phyloP scores from a whole-genome alignment of 148 eudicot genomes.

The Rhododendron ferrugineum region DNA sequence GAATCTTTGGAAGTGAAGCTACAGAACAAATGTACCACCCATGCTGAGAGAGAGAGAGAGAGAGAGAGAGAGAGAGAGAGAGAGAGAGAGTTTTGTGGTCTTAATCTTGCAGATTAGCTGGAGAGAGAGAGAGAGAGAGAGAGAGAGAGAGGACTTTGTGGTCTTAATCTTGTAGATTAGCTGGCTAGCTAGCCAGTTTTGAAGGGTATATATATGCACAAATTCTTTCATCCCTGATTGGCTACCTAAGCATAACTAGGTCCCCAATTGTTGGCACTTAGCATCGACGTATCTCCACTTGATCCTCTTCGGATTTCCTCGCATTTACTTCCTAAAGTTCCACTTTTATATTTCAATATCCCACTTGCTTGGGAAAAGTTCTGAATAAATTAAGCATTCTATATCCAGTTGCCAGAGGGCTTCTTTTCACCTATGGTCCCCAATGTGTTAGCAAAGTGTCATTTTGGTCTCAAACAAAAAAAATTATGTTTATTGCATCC shows the following conservation, averaged over 20 bases:
- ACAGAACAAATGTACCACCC: background rate
- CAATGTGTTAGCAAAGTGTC: too few relatives aligned
- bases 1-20: background rate
- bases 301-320: slow-evolving; percentile 11
- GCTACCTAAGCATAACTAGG: slow-evolving; percentile 2
- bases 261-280: slow-evolving; percentile 3
- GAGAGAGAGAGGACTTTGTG: background rate
- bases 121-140: slow-evolving; percentile 13
- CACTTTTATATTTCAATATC: background rate
- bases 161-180: background rate
- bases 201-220: slow-evolving; percentile 1
- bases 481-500: too few relatives aligned
- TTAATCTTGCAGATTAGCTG: background rate
- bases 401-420: background rate
- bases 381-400: background rate
- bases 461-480: too few relatives aligned
- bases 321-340: slow-evolving; percentile 11
- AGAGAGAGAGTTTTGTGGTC: too few relatives aligned
- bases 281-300: slow-evolving; percentile 14
- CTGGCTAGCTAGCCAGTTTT: background rate
- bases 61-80: slow-evolving; percentile 4
- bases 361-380: background rate
- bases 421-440: too few relatives aligned
- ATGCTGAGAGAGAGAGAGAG: slow-evolving; percentile 5
- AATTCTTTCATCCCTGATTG: background rate